These are phyloP conservation scores for Bassia scoparia DNA, from an alignment of 148 eudicot genomes.

Conservation along the genomic window DNA sequence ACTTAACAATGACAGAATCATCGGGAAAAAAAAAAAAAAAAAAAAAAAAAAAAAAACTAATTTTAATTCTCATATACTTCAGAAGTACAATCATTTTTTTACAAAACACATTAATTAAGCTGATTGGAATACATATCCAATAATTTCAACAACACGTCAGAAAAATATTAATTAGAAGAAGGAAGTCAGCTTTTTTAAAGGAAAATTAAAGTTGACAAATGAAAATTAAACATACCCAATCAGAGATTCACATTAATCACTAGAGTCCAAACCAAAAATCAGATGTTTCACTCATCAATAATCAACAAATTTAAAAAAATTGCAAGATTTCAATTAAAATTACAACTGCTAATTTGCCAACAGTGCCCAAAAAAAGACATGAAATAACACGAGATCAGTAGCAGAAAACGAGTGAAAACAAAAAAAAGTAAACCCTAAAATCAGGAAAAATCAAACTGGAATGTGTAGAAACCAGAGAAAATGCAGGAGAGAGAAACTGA, in stretches of 20 bases:
- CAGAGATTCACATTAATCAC: neutral
- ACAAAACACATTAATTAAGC: neutral
- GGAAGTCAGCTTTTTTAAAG: neutral
- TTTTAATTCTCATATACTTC: neutral
- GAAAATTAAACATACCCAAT: neutral
- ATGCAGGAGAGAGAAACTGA: constrained; percentile 11
- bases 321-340: constrained; percentile 10
- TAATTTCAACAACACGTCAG: neutral
- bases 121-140: constrained; percentile 10
- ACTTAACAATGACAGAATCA: neutral
- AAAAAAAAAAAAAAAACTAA: neutral
- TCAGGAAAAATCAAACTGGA: constrained; percentile 23
- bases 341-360: no score
- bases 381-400: constrained; percentile 14
- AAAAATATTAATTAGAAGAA: neutral
- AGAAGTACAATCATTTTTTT: neutral
- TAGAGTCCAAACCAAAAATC: neutral
- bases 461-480: neutral
- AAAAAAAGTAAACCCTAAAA: constrained; percentile 5
- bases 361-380: constrained; percentile 1
- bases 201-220: neutral
- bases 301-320: neutral
- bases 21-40: neutral
- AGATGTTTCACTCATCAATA: neutral
- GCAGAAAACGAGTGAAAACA: neutral